Percentiles rank a stretch among this genome's conserved stretches.
Evolutionary conservation across 345 rosid genomes (phyloP).

Genomic region (Firmiana major): DNA sequence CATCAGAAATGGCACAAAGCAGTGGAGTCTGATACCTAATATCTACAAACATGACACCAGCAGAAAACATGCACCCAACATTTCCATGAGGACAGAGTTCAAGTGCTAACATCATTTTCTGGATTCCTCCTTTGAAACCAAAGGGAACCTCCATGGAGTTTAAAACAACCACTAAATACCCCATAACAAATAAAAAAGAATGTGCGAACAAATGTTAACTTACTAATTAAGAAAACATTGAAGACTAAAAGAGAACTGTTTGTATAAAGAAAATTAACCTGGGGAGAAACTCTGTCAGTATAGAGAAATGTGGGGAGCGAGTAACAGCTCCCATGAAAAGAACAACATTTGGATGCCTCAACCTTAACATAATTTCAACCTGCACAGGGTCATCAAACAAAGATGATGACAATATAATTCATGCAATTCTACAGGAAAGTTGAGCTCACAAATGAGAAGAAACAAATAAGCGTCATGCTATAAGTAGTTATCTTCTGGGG

Average conservation of each 20-base stretch:
- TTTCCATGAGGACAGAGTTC: neutral
- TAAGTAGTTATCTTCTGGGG: constrained; percentile 14
- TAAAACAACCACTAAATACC: neutral
- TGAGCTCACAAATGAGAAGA: constrained; percentile 6
- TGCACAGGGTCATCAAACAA: constrained; percentile 27
- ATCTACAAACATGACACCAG: neutral
- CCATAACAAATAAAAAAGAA: neutral
- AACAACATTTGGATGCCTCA: constrained; percentile 97
- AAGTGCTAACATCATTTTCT: neutral
- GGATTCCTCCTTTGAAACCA: neutral
- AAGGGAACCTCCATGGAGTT: neutral
- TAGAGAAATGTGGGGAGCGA: constrained; percentile 82
- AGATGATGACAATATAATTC: constrained; percentile 4
- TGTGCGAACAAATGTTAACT: neutral
- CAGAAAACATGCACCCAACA: neutral
- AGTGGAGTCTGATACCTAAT: neutral
- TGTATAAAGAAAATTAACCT: constrained; percentile 45
- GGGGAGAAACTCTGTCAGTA: constrained; percentile 91
- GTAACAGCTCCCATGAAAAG: constrained; percentile 99
- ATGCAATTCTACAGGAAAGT: constrained; percentile 6
- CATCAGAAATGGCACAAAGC: neutral
- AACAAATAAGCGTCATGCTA: neutral
- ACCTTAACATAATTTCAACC: constrained; percentile 91
- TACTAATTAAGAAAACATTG: neutral
- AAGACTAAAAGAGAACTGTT: constrained; percentile 1